Evolutionary conservation across 2,329 filamentous ascomycete genomes (phyloP), one percentile per base, ranked within the genome.

Genomic region (Sporothrix variecibatus): DNA sequence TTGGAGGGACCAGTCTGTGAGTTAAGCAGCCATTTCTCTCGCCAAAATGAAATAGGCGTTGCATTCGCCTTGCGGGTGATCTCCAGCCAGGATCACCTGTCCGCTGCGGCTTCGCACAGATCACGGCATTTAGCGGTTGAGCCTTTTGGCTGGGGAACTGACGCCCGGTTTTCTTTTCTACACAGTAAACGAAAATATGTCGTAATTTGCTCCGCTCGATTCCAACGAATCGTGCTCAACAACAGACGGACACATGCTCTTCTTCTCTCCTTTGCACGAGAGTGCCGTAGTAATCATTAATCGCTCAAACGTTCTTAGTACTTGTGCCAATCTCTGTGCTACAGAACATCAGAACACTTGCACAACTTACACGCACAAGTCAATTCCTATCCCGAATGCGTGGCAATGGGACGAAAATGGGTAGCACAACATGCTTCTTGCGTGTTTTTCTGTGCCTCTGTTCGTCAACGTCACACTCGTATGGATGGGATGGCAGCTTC

Each of bases 41-140:
- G 1, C 26, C 23, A 28, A 28, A 11, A 46, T n/a, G n/a, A 67
- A 40, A 46, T 46, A 68, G 40, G 15, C 65, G 17, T 31, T 69
- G 34, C 43, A 31, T 38, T 38, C n/a, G 68, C 49, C 46, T 68
- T 68, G 38, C 72, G 72, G 58, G 60, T 68, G 72, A 58, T 73
- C 60, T 68, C 60, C 72, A 23, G 26, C 71, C 53, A 71, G 69
- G 69, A 49, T 62, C 69, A 15, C 58, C 51, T 51, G 51, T 71
- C 68, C 31, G 46, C 46, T 43, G 31, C 51, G 68, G 68, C 51
- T n/a, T 43, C 34, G 68, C 68, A 58, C 51, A 71, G 68, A 71
- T 71, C 68, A 71, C 68, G 68, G 51, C n/a, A 71, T 71, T 71
- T 71, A 11, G n/a, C 5, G 20, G 23, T 12, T 11, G 43, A 56